Conservation (phyloP, 2,329 filamentous ascomycete species). For the Elsinoe perseae region DNA sequence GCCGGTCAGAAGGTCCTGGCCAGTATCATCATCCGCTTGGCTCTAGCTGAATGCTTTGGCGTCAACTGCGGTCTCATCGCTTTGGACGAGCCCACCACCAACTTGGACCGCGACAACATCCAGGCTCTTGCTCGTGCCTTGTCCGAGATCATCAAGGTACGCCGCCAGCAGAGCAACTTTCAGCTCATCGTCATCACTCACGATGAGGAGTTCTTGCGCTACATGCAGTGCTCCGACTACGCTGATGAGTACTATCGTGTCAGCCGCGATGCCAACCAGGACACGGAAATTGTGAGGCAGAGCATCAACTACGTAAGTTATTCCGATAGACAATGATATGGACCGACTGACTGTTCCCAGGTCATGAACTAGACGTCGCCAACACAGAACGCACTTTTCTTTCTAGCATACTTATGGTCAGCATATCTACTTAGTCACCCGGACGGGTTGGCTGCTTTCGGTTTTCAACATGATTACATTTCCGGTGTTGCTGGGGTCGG, state of each 20-base stretch:
- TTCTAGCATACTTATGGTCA: background rate
- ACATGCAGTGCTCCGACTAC: conserved; percentile 92
- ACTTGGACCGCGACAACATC: conserved; percentile 93
- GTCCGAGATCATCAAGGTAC: conserved; percentile 75
- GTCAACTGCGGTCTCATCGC: conserved; percentile 93
- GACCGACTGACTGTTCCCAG: conserved; percentile 2
- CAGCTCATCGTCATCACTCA: conserved; percentile 98
- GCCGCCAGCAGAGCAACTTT: conserved; percentile 84
- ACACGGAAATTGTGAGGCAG: conserved; percentile 70
- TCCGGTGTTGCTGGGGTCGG: background rate
- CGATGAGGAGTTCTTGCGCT: conserved; percentile 88
- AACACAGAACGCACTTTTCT: background rate
- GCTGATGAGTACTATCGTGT: conserved; percentile 88
- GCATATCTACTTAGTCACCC: background rate
- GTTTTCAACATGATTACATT: background rate
- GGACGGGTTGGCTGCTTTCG: background rate
- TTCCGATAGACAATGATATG: background rate
- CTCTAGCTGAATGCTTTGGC: conserved; percentile 92
- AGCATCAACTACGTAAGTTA: conserved; percentile 35
- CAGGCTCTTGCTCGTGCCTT: conserved; percentile 75
- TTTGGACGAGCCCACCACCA: conserved; percentile 94
- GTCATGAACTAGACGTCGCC: conserved; percentile 12
- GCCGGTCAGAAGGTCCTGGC: conserved; percentile 95
- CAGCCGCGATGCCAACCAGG: conserved; percentile 72
- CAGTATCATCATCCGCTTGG: conserved; percentile 93